Evolutionary conservation across 2,329 filamentous ascomycete genomes (phyloP).

Genomic region (Sporothrix phasma): DNA sequence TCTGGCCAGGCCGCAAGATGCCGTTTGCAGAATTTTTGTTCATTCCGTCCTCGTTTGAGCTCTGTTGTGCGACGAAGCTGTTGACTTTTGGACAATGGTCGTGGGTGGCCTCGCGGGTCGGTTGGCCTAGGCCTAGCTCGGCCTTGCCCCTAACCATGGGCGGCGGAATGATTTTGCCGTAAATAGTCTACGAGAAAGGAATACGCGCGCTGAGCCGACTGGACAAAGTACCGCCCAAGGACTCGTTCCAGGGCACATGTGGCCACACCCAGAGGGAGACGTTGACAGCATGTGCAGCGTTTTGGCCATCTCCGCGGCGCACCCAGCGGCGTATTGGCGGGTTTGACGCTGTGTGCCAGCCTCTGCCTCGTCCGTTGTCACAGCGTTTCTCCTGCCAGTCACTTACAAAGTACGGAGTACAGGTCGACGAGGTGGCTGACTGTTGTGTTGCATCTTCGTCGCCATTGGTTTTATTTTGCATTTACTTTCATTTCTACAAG

Average conservation of each 20-base stretch:
- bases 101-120: not conserved
- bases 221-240: no score
- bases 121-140: not conserved
- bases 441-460: no score
- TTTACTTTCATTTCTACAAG: no score
- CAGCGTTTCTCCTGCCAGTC: not conserved
- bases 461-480: no score
- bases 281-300: not conserved
- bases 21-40: not conserved
- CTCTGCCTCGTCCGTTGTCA: no score
- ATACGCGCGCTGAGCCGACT: not conserved
- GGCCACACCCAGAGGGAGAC: not conserved
- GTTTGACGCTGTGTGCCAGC: no score
- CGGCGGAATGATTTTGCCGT: no score
- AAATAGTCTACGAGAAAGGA: not conserved
- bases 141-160: not conserved
- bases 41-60: not conserved
- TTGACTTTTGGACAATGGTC: not conserved
- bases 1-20: not conserved
- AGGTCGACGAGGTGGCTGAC: no score
- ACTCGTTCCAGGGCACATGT: not conserved
- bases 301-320: conserved; percentile 6
- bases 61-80: not conserved
- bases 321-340: not conserved
- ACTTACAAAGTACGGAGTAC: not conserved